A percentile compares a stretch with the other conserved stretches of the same genome.
These are phyloP conservation scores for Mortierella sp. DNA, from an alignment of 371 early-diverging fungal species.

Conservation along the genomic window DNA sequence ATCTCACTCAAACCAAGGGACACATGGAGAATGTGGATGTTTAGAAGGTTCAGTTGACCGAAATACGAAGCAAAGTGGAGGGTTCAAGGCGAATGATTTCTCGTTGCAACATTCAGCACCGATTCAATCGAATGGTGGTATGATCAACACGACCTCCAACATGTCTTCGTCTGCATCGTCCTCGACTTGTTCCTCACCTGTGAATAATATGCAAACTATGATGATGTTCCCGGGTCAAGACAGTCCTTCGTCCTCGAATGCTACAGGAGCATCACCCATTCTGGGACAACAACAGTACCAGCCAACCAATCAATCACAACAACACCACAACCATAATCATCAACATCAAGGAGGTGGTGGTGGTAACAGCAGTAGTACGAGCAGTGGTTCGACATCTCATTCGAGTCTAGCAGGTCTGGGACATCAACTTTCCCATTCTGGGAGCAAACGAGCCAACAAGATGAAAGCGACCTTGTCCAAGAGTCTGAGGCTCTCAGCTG, in stretches of 20 bases:
- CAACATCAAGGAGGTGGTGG: too few species aligned
- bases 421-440: too few species aligned
- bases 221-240: too few species aligned
- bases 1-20: conserved; percentile 2
- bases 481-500: conserved; percentile 40
- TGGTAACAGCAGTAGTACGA: too few species aligned
- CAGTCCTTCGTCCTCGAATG: too few species aligned
- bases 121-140: conserved; percentile 1
- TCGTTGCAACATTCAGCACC: conserved; percentile 16
- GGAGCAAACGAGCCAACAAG: conserved; percentile 30
- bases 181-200: neutral
- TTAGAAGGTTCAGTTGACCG: neutral
- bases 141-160: neutral
- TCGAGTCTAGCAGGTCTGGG: too few species aligned
- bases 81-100: neutral
- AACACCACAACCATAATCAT: too few species aligned
- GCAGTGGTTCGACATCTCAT: too few species aligned
- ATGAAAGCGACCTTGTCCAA: conserved; percentile 44
- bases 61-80: too few species aligned
- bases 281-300: too few species aligned
- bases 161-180: neutral
- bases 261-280: too few species aligned
- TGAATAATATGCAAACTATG: too few species aligned
- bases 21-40: conserved; percentile 2
- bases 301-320: conserved; percentile 3